phyloP scores from a whole-genome alignment of 441 rosid genomes.

The Adansonia madagascariensis region DNA sequence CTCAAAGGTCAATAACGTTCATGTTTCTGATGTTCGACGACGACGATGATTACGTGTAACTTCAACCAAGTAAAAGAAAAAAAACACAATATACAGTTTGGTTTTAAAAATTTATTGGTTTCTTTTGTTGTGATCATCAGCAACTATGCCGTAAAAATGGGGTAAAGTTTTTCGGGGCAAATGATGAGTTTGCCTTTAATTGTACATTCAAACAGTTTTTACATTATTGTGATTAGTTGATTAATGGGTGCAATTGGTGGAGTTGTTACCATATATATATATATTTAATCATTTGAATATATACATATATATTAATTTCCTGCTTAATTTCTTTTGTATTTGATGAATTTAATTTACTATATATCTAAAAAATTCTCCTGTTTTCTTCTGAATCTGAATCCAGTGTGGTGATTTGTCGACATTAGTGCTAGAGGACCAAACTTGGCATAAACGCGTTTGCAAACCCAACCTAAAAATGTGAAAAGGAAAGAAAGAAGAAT shows the following conservation, averaged over 20 bases:
- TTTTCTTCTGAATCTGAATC: background rate
- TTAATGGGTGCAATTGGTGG: background rate
- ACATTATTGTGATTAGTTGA: background rate
- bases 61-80: background rate
- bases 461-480: background rate
- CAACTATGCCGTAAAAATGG: background rate
- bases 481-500: background rate
- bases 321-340: background rate
- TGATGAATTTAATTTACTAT: background rate
- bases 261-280: background rate
- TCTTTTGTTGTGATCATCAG: background rate
- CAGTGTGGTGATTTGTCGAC: background rate
- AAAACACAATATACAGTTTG: background rate
- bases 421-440: background rate
- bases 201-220: conserved; percentile 12
- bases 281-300: no score
- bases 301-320: background rate
- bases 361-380: background rate
- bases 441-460: background rate
- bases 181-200: background rate
- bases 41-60: background rate
- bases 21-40: background rate
- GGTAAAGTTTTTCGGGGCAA: background rate
- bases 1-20: conserved; percentile 9
- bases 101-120: background rate